A percentile compares a stretch with the other conserved stretches of the same genome.
Conservation (phyloP, 2,329 filamentous ascomycete species). For the Aaosphaeria pasadenensis region DNA sequence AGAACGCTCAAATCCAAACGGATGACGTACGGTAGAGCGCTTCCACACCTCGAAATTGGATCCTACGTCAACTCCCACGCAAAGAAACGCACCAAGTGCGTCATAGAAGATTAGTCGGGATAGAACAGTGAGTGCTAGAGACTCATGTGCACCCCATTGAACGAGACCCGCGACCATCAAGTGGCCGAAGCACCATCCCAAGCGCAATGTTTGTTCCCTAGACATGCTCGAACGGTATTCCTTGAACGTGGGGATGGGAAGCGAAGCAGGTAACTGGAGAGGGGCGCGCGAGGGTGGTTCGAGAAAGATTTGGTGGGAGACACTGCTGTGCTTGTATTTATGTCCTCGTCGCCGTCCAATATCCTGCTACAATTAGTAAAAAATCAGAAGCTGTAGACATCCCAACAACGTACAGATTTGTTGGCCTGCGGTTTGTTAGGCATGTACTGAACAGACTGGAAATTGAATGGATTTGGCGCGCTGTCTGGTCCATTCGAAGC, state of each 20-base stretch:
- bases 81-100: constrained; percentile 85
- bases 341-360: constrained; percentile 90
- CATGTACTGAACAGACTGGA: constrained; percentile 63
- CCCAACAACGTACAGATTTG: constrained; percentile 50
- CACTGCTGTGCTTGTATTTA: constrained; percentile 95
- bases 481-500: constrained; percentile 32
- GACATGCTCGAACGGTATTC: constrained; percentile 92
- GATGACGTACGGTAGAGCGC: constrained; percentile 85
- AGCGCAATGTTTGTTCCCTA: constrained; percentile 74
- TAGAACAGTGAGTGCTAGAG: constrained; percentile 84
- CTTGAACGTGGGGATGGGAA: constrained; percentile 83
- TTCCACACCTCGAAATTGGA: constrained; percentile 98
- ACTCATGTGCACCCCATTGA: constrained; percentile 81
- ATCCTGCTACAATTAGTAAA: constrained; percentile 55
- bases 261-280: constrained; percentile 82
- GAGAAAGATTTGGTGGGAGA: constrained; percentile 95
- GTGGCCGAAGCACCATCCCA: constrained; percentile 90
- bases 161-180: constrained; percentile 79
- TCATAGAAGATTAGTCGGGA: constrained; percentile 96
- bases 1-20: constrained; percentile 85
- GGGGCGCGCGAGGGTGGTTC: constrained; percentile 84
- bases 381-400: neutral
- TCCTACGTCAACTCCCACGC: constrained; percentile 87
- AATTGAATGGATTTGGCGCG: constrained; percentile 80
- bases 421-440: constrained; percentile 63